Percentiles rank a stretch among this genome's conserved stretches.
These are phyloP conservation scores for Gamarada debralockiae DNA, from an alignment of 495 filamentous ascomycete species.

Conservation along the genomic window DNA sequence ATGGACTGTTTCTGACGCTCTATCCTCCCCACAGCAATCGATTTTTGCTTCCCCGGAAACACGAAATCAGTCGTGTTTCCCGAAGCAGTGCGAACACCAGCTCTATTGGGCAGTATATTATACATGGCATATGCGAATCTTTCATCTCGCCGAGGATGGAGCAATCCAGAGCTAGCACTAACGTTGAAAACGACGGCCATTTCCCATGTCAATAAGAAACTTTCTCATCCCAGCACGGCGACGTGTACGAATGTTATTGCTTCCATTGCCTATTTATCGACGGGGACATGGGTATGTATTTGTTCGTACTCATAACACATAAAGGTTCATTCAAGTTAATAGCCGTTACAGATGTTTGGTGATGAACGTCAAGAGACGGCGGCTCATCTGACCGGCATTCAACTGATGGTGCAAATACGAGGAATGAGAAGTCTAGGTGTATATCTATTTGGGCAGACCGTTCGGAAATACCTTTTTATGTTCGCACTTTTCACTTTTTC, in stretches of 20 bases:
- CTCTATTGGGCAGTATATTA: not conserved
- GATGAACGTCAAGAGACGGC: not conserved
- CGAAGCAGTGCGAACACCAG: not conserved
- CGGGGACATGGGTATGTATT: not conserved
- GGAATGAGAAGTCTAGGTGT: not conserved
- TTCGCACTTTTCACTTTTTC: not conserved
- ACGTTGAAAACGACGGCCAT: not conserved
- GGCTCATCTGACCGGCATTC: not conserved
- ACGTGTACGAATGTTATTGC: slow-evolving; percentile 1
- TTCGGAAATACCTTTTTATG: not conserved
- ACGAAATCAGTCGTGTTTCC: slow-evolving; percentile 1
- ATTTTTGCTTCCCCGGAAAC: not conserved
- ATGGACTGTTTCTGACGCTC: not conserved
- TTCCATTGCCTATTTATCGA: not conserved
- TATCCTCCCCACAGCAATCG: not conserved
- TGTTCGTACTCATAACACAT: not conserved
- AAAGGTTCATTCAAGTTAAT: not conserved
- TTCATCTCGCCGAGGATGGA: not conserved
- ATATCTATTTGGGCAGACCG: not conserved
- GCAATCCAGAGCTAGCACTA: not conserved
- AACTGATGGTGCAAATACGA: not conserved
- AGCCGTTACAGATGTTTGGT: not conserved
- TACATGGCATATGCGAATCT: not conserved
- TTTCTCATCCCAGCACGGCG: not conserved
- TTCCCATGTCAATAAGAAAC: not conserved